phyloP scores from a whole-genome alignment of 2,329 filamentous ascomycete genomes.

The Plectosphaerella cucumerina region DNA sequence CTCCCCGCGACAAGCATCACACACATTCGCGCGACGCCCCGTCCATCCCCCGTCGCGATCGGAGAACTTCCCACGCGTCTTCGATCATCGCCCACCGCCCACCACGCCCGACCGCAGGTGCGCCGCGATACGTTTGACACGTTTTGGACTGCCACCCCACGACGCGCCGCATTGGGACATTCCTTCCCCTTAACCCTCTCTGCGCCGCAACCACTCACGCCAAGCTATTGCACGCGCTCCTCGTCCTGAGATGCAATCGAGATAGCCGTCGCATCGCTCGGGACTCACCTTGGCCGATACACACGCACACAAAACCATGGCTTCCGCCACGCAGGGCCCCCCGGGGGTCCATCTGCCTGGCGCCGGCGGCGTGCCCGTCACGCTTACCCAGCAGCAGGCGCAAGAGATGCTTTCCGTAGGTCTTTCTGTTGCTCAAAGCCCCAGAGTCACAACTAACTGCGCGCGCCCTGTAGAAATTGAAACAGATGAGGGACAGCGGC shows the following conservation, averaged over 20 bases:
- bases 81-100: conserved; percentile 5
- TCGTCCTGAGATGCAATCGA: conserved; percentile 13
- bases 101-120: conserved; percentile 4
- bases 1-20: conserved; percentile 11
- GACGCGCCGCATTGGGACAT: conserved; percentile 9
- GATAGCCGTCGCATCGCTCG: conserved; percentile 11
- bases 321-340: conserved; percentile 67
- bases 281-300: conserved; percentile 11
- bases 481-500: conserved; percentile 82
- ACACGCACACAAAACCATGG: conserved; percentile 48
- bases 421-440: too few species aligned
- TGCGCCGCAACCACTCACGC: too few species aligned
- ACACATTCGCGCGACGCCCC: not conserved
- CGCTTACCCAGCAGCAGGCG: conserved; percentile 71
- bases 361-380: conserved; percentile 52
- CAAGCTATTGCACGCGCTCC: not conserved
- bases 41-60: not conserved
- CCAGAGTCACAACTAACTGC: not conserved
- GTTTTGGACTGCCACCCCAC: not conserved
- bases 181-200: too few species aligned
- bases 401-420: conserved; percentile 54
- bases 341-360: conserved; percentile 65
- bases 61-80: conserved; percentile 7
- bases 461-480: conserved; percentile 74
- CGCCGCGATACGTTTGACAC: not conserved